Evolutionary conservation across 106 monocot species (phyloP), one percentile per base, ranked within the genome.

Genomic region (Phalaenopsis aphrodite): DNA sequence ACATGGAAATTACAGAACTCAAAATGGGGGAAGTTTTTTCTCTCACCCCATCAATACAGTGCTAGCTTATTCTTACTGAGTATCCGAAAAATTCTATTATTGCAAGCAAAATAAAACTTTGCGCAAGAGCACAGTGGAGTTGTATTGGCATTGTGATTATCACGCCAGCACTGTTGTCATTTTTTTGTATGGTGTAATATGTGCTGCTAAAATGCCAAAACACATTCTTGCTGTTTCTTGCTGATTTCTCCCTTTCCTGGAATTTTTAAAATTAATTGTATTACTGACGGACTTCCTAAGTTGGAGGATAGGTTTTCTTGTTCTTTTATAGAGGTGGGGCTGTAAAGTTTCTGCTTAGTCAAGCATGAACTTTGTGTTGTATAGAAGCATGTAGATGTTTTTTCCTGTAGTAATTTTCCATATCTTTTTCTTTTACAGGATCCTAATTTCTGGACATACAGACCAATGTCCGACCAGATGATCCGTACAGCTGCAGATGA

Each of bases 401-500:
- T 8, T 58, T 18, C 42, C 5, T 41, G 12, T 81, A 71, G 15
- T 71, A 71, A 71, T 30, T 79, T 1, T 65, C 24, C 4, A 23
- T 65, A n/a, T n/a, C 24, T 12, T 14, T 69, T 24, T 39, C 39
- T 69, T 73, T 82, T 78, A 61, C 86, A 94, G 98, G 98, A 94
- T 75, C 94, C 94, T 84, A 83, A 79, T 11, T 92, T 94, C 81
- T 98, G 94, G 94, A 85, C 85, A 39, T 83, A 89, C 45, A 87
- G 98, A 77, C 98, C 94, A 68, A 85, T 98, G 92, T 85, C 94
- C 42, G 94, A 91, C 30, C 84, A 89, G 85, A 94, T 98, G 98
- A 82, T 94, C 79, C 92, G 89, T 47, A 77, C 92, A 57, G 94
- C 98, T 82, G 81, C 91, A 72, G 94, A 92, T 85, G 98, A 98